Base-by-base conservation (phyloP, 2,329 filamentous ascomycete species). In the Ceratocystis diversiconidia region DNA sequence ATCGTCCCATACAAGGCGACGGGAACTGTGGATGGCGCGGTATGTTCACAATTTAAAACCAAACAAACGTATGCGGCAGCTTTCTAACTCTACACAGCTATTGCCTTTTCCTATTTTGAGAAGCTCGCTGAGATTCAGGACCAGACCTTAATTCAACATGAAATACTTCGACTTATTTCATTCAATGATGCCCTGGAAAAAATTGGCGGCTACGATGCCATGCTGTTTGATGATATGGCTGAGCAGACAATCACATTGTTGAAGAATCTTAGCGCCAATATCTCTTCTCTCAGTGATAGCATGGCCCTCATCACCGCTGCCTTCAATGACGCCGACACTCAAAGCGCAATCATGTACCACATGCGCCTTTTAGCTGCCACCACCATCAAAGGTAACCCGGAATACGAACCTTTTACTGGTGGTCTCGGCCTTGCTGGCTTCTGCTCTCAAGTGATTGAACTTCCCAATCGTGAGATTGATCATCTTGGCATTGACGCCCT, bases 11-110 rank as follows among this genome's bases (percentile, higher is more conserved):
- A 74, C 86, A 88, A 75, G 92, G 94, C 64, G 92, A 97, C 76
- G 94, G 94, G 67, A 95, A 95, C 74, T 97, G 94, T 76, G 94
- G 92, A 72, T 97, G 94, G 92, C 85, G 92, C 87, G 94, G 92
- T 96, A 81, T 79, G 86, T 78, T 69, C 69, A 63, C 48, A 36
- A 64, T 60, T 67, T 62, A 64, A 66, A 48, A 60, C 2, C 22
- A 10, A n/a, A 55, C 46, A 41, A 64, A 7, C 46, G 10, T 36
- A 4, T 59, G 32, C 2, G 2, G 28, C 19, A 15, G 1, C 15
- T 62, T n/a, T 36, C 64, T 67, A 19, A 57, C 67, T 68, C 46
- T 59, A 48, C 68, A 44, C 74, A 97, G 94, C 92, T 63, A 88
- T 96, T 73, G 91, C 87, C 28, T 99, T 95, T 75, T 86, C 86